Evolutionary conservation across 2,329 filamentous ascomycete species (phyloP).

Genomic region (Paraphaeosphaeria sporulosa): DNA sequence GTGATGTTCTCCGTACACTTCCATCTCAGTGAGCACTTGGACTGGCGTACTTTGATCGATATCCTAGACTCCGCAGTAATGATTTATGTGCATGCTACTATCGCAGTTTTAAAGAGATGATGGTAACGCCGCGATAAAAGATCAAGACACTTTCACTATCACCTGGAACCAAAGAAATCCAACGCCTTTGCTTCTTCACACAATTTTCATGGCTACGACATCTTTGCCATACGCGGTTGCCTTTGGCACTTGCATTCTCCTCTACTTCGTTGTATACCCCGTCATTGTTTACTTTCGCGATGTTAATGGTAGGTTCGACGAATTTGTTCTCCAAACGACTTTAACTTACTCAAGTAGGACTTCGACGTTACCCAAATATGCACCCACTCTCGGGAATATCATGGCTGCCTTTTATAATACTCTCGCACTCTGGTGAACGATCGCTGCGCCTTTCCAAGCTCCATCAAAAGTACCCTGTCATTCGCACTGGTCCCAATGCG

Average conservation of each 20-base stretch:
- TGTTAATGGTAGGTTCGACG: constrained; percentile 46
- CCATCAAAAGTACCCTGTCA: constrained; percentile 58
- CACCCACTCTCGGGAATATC: constrained; percentile 57
- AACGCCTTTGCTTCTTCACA: constrained; percentile 26
- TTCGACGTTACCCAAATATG: constrained; percentile 60
- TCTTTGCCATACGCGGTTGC: constrained; percentile 34
- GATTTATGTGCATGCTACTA: neutral
- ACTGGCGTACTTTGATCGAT: constrained; percentile 6
- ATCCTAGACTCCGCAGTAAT: neutral
- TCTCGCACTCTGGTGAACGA: constrained; percentile 54
- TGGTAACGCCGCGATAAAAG: neutral
- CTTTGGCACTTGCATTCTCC: constrained; percentile 31
- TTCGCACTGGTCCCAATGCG: constrained; percentile 41
- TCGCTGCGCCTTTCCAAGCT: constrained; percentile 53
- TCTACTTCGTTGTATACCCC: constrained; percentile 52
- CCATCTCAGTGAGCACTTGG: constrained; percentile 15
- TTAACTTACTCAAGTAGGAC: constrained; percentile 31
- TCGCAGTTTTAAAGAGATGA: constrained; percentile 1
- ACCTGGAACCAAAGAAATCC: neutral
- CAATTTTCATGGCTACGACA: constrained; percentile 24
- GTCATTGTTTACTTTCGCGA: constrained; percentile 56
- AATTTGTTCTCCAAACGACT: neutral
- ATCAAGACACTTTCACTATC: neutral
- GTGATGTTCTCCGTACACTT: constrained; percentile 26
- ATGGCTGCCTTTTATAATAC: constrained; percentile 57